Evolutionary conservation across 805 yeast species (phyloP), one percentile per base, ranked within the genome.

Genomic region (Ogataea corticis): DNA sequence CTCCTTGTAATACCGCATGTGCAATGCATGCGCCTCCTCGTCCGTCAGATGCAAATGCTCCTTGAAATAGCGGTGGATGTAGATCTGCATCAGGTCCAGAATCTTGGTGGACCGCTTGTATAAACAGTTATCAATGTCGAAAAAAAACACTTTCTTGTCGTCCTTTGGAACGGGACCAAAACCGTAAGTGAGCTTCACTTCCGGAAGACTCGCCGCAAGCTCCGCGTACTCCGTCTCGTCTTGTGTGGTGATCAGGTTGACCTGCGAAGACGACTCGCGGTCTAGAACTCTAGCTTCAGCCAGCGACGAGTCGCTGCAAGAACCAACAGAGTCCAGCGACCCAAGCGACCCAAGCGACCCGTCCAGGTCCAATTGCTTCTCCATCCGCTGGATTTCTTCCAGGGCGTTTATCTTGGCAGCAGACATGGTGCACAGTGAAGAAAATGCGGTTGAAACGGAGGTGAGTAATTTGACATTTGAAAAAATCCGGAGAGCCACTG

Each of bases 121-220:
- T 25, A 92, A 75, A 63, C 97, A 90, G 65, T 92, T 92, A 70
- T 92, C 99, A 44, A 92, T 89, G 63, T 92, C 99, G 58, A 92
- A 92, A 66, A 82, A 89, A 67, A 94, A 87, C 14, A 66, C 69
- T 28, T 54, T 57, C 16, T 58, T 62, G 40, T 58, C 54, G 21
- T 51, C 64, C 33, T 52, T 53, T 1, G 57, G 51, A 18, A 54
- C 57, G 5, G 65, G 57, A 2, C 65, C 70, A 36, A 56, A 52
- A 1, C 61, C 60, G 34, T 60, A 61, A 10, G 54, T 59, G 30
- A 67, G 46, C 0, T 44, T 29, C 3, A 64, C 61, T 7, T 54
- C 55, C 3, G 71, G 71, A n/a, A 61, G 32, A 34, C 56, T 46
- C 12, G 40, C 19, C 2, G 49, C 39, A 15, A 59, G 46, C 21